These are phyloP conservation scores for Sisymbrium irio DNA, from an alignment of 345 rosid species.

Conservation along the genomic window DNA sequence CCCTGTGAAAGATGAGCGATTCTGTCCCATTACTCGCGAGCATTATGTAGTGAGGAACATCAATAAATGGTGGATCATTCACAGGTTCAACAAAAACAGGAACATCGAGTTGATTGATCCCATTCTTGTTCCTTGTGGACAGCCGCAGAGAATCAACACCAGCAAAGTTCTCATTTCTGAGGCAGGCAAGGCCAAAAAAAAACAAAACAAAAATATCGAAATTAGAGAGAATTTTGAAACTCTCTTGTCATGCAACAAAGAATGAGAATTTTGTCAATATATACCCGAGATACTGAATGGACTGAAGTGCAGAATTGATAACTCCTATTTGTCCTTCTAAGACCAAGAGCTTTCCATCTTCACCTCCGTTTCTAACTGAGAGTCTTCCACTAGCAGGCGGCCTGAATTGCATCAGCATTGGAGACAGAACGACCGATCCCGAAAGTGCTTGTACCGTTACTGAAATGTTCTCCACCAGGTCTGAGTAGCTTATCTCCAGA, in stretches of 20 bases:
- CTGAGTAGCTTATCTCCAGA: constrained; percentile 67
- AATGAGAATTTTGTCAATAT: constrained; percentile 35
- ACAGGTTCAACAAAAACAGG: constrained; percentile 59
- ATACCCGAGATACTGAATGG: constrained; percentile 89
- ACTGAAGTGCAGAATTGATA: constrained; percentile 65
- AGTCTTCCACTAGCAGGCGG: constrained; percentile 50
- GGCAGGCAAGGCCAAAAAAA: no score
- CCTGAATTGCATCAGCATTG: constrained; percentile 69
- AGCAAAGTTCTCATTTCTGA: constrained; percentile 72
- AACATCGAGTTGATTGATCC: constrained; percentile 59
- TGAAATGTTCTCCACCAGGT: constrained; percentile 59
- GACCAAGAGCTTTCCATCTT: constrained; percentile 45
- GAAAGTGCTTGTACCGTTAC: constrained; percentile 55
- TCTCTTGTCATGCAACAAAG: neutral
- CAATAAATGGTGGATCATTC: constrained; percentile 78
- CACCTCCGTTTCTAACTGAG: constrained; percentile 42
- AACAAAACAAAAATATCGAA: no score
- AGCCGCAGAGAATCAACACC: constrained; percentile 66
- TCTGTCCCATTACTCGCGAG: constrained; percentile 43
- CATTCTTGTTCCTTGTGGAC: constrained; percentile 71
- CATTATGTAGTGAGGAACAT: constrained; percentile 51
- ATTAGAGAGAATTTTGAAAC: neutral
- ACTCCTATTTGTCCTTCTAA: constrained; percentile 63
- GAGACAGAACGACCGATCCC: constrained; percentile 58
- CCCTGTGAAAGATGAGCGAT: constrained; percentile 50